These are phyloP conservation scores for Metschnikowia hibisci DNA, from an alignment of 805 yeast species.

Conservation along the genomic window DNA sequence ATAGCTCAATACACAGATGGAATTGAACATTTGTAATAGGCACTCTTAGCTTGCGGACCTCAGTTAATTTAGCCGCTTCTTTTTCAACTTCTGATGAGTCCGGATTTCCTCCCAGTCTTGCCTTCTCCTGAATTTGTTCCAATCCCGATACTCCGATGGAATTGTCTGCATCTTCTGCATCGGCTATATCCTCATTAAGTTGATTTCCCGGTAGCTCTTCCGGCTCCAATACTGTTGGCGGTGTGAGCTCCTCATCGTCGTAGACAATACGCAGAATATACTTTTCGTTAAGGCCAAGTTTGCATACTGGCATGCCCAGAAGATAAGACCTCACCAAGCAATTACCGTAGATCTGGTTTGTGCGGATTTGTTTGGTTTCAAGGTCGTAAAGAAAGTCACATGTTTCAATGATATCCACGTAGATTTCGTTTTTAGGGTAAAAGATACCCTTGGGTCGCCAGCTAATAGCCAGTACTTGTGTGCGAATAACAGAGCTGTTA, in stretches of 20 bases:
- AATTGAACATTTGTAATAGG: conserved; percentile 40
- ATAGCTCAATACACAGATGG: conserved; percentile 71
- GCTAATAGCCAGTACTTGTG: conserved; percentile 58
- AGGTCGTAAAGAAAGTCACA: conserved; percentile 37
- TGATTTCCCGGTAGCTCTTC: conserved; percentile 10
- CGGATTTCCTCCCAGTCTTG: not conserved
- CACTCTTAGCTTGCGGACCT: conserved; percentile 14
- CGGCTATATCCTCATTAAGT: conserved; percentile 4
- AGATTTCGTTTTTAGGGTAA: conserved; percentile 42
- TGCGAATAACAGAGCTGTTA: conserved; percentile 69
- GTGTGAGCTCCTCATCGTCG: conserved; percentile 15
- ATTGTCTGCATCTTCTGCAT: not conserved
- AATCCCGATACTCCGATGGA: too few species aligned
- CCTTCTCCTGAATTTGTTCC: not conserved
- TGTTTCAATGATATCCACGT: conserved; percentile 38
- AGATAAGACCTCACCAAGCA: conserved; percentile 37
- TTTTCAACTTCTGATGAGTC: conserved; percentile 5
- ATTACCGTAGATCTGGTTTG: conserved; percentile 33
- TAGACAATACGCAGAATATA: conserved; percentile 32
- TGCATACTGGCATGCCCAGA: conserved; percentile 44
- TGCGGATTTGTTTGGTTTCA: conserved; percentile 22
- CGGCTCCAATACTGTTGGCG: not conserved
- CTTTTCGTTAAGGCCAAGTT: conserved; percentile 39
- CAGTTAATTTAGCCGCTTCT: not conserved
- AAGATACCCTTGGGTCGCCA: conserved; percentile 47